These are phyloP conservation scores for Fraxinus nigra DNA, from an alignment of 305 asterid genomes.

Conservation along the genomic window DNA sequence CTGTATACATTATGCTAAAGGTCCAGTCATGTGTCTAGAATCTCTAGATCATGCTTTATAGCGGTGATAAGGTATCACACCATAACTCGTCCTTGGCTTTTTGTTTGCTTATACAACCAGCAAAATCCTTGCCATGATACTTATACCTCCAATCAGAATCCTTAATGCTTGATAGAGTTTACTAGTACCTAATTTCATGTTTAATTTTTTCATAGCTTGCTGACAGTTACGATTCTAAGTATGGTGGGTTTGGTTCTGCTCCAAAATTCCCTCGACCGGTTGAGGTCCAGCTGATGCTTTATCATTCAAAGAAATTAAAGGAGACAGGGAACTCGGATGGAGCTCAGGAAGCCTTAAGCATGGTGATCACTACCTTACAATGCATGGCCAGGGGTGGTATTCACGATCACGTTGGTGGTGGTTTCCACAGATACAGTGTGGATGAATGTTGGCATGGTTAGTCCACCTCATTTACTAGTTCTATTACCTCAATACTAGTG, in stretches of 20 bases:
- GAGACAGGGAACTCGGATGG: slow-evolving; percentile 55
- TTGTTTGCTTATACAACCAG: not conserved
- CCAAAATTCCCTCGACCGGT: slow-evolving; percentile 98
- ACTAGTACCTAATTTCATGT: not conserved
- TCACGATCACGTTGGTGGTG: slow-evolving; percentile 94
- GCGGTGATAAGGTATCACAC: not conserved
- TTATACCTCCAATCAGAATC: not conserved
- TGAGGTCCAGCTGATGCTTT: slow-evolving; percentile 86
- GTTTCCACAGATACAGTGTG: slow-evolving; percentile 96
- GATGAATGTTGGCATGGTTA: slow-evolving; percentile 98
- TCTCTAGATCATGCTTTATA: not conserved
- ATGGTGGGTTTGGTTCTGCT: slow-evolving; percentile 91
- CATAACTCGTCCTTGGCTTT: not conserved
- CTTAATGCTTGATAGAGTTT: not conserved
- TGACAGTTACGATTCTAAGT: slow-evolving; percentile 64
- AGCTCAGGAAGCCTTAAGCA: slow-evolving; percentile 56
- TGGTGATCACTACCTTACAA: slow-evolving; percentile 65
- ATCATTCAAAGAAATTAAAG: slow-evolving; percentile 63
- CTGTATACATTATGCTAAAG: not conserved
- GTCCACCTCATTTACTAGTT: slow-evolving; percentile 18
- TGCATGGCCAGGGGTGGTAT: slow-evolving; percentile 91
- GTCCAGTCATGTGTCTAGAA: not conserved
- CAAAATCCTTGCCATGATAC: not conserved
- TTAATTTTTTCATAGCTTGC: slow-evolving; percentile 46
- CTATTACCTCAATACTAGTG: not conserved